phyloP scores from a whole-genome alignment of 2,329 filamentous ascomycete species.

The Lecanoromycetidae sp. region DNA sequence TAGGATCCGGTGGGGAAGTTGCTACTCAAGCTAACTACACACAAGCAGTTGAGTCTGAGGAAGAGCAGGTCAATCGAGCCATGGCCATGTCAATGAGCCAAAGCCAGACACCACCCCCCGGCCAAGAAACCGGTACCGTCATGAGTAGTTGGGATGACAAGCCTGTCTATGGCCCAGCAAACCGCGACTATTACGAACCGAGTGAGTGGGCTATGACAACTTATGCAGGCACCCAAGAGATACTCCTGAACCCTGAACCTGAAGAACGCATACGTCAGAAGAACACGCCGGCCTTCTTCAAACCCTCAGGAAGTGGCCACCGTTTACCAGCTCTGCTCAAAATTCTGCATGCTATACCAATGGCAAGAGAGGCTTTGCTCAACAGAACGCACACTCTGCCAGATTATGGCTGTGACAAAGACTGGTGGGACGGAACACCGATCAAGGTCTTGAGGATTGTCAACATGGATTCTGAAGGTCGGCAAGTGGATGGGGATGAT shows the following conservation, averaged over 20 bases:
- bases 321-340: conserved; percentile 48
- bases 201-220: conserved; percentile 45
- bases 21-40: no score
- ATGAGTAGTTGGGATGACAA: no score
- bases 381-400: conserved; percentile 32
- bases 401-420: conserved; percentile 43
- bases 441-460: conserved; percentile 41
- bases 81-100: conserved; percentile 35
- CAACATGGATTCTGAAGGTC: conserved; percentile 29
- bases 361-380: conserved; percentile 45
- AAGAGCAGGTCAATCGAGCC: conserved; percentile 34
- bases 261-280: conserved; percentile 36
- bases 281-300: conserved; percentile 45
- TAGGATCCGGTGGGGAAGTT: no score
- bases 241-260: conserved; percentile 43
- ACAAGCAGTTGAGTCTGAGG: conserved; percentile 34
- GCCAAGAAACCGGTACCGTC: conserved; percentile 48
- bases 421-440: conserved; percentile 51
- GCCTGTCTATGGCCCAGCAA: conserved; percentile 47
- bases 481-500: conserved; percentile 30
- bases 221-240: conserved; percentile 37
- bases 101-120: conserved; percentile 27
- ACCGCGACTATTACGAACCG: conserved; percentile 41
- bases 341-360: conserved; percentile 50
- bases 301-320: conserved; percentile 40